Evolutionary conservation across 345 rosid genomes (phyloP).

Genomic region (Luvunga scandens): DNA sequence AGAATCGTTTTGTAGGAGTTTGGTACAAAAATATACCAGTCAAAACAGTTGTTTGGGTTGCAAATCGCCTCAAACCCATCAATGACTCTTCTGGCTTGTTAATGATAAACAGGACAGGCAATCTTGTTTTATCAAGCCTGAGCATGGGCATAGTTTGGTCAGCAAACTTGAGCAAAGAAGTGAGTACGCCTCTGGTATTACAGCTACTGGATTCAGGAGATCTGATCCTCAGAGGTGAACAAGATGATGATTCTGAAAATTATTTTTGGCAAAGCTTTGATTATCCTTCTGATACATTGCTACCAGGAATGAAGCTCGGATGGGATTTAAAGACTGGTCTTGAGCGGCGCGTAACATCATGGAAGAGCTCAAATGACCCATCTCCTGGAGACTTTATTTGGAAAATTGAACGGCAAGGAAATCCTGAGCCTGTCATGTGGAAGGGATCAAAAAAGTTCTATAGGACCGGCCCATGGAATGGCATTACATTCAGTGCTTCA

Average conservation of each 20-base stretch:
- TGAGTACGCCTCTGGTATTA: no score
- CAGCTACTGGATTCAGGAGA: no score
- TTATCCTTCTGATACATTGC: slow-evolving; percentile 47
- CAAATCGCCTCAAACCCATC: slow-evolving; percentile 41
- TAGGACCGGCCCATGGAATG: slow-evolving; percentile 51
- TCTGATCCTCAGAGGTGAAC: no score
- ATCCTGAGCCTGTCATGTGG: slow-evolving; percentile 35
- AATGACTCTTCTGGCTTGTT: slow-evolving; percentile 36
- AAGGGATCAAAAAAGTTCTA: slow-evolving; percentile 11
- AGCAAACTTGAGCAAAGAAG: no score
- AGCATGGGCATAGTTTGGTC: no score
- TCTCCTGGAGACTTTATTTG: slow-evolving; percentile 35
- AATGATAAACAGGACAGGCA: slow-evolving; percentile 20
- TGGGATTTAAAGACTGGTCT: slow-evolving; percentile 33
- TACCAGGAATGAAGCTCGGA: slow-evolving; percentile 54
- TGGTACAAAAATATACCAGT: slow-evolving; percentile 45
- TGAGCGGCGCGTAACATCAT: slow-evolving; percentile 32
- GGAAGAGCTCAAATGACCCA: slow-evolving; percentile 47
- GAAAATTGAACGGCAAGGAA: slow-evolving; percentile 19
- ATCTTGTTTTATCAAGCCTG: slow-evolving; percentile 6
- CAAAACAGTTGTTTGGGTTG: slow-evolving; percentile 50
- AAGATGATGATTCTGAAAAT: no score
- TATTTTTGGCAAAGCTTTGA: slow-evolving; percentile 32
- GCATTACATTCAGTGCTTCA: slow-evolving; percentile 32
- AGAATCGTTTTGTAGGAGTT: slow-evolving; percentile 40